Percentiles rank a stretch among this genome's conserved stretches.
Evolutionary conservation across 2,329 filamentous ascomycete genomes (phyloP).

Genomic region (Neoscytalidium dimidiatum): DNA sequence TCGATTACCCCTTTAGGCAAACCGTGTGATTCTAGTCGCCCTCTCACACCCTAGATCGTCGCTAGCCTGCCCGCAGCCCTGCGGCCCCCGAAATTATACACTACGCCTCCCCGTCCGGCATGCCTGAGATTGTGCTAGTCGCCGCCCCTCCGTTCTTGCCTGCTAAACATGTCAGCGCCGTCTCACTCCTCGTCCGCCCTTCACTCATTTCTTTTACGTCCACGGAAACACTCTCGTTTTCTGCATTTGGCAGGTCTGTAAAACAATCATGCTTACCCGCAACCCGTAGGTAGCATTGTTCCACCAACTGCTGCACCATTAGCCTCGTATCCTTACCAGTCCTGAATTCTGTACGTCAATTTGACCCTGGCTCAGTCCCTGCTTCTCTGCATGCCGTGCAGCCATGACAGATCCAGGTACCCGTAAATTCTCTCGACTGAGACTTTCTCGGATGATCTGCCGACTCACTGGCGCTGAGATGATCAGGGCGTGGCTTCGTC

Average conservation of each 20-base stretch:
- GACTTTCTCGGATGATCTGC: not conserved
- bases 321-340: not conserved
- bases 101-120: not conserved
- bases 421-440: not conserved
- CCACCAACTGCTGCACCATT: not conserved
- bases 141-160: not conserved
- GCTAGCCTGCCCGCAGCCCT: not conserved
- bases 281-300: not conserved
- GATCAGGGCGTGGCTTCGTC: not conserved
- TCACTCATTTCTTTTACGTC: not conserved
- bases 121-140: not conserved
- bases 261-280: not conserved
- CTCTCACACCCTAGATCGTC: not conserved
- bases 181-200: no score
- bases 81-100: not conserved
- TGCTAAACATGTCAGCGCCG: not conserved
- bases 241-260: not conserved
- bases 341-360: not conserved
- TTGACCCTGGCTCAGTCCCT: not conserved
- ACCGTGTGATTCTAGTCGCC: not conserved
- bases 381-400: not conserved
- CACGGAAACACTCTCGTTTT: not conserved
- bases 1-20: not conserved
- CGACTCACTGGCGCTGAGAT: not conserved
- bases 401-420: not conserved